Conservation (phyloP, 352 stramenopile genomes). For the Globisporangium echinulatum region DNA sequence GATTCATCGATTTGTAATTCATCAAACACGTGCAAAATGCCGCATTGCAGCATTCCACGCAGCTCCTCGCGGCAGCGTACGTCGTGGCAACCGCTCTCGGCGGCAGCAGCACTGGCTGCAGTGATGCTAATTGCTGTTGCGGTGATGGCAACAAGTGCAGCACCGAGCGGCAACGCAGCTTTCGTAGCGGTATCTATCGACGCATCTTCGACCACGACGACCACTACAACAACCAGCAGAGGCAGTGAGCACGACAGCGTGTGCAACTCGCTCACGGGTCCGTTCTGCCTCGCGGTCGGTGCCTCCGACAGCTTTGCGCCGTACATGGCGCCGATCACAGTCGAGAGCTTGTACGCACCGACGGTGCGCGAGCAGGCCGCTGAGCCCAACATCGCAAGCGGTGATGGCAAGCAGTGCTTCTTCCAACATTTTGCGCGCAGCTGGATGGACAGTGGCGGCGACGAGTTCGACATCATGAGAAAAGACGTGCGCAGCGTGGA, state of each 20-base stretch:
- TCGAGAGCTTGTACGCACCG: slow-evolving; percentile 13
- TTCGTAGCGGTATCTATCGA: neutral
- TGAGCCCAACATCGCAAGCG: neutral
- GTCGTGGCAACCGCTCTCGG: neutral
- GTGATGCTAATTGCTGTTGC: neutral
- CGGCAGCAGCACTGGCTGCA: neutral
- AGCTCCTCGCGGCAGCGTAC: too few species aligned
- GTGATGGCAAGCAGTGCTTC: slow-evolving; percentile 41
- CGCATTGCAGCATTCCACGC: neutral
- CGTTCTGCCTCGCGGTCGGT: slow-evolving; percentile 45
- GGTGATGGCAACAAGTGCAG: neutral
- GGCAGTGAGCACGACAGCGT: slow-evolving; percentile 9
- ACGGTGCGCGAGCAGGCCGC: neutral
- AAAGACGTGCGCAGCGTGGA: slow-evolving; percentile 45
- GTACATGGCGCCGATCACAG: slow-evolving; percentile 60
- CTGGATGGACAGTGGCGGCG: slow-evolving; percentile 67
- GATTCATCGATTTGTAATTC: too few species aligned
- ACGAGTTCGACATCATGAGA: slow-evolving; percentile 57
- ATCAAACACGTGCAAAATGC: too few species aligned
- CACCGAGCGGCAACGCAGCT: neutral
- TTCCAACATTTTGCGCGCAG: slow-evolving; percentile 55
- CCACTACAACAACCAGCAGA: neutral
- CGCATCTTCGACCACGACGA: neutral
- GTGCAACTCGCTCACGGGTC: slow-evolving; percentile 61
- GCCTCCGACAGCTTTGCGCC: slow-evolving; percentile 26